A percentile compares a stretch with the other conserved stretches of the same genome.
These are phyloP conservation scores for Micractinium sp. DNA, from an alignment of 139 green algal genomes.

Conservation along the genomic window DNA sequence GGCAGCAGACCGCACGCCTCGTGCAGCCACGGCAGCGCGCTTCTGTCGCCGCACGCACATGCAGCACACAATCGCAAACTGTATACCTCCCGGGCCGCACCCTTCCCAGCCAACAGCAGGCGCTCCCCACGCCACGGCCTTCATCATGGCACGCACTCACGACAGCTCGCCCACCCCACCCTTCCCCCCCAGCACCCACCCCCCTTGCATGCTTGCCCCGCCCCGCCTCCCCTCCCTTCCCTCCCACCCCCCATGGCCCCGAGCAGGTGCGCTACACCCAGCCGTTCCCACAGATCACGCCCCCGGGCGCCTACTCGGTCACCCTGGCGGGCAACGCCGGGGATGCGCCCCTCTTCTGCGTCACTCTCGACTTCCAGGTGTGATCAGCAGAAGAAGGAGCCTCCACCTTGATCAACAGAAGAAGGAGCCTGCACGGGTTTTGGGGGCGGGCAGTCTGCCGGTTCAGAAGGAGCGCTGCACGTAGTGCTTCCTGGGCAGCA, in stretches of 20 bases:
- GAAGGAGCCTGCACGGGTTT: no score
- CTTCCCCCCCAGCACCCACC: background rate
- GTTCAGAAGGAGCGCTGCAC: no score
- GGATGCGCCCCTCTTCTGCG: slow-evolving; percentile 15
- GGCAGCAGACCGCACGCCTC: no score
- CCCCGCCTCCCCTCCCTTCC: no score
- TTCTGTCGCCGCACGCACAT: no score
- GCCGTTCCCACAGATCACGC: slow-evolving; percentile 20
- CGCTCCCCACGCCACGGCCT: no score
- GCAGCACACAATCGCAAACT: no score
- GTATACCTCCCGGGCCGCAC: no score
- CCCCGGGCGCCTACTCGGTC: slow-evolving; percentile 16
- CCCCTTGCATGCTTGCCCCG: background rate
- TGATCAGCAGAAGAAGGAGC: background rate
- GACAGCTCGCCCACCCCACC: background rate
- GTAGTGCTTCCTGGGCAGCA: no score
- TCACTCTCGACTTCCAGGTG: slow-evolving; percentile 12
- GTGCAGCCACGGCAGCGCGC: no score
- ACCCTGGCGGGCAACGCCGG: slow-evolving; percentile 8
- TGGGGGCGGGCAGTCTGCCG: no score
- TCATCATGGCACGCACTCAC: background rate
- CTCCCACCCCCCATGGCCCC: background rate
- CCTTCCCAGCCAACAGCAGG: no score
- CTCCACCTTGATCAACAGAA: background rate
- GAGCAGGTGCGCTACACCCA: slow-evolving; percentile 27